Base-by-base conservation (phyloP, 2,329 filamentous ascomycete species). In the Phaeosphaeria sp. region DNA sequence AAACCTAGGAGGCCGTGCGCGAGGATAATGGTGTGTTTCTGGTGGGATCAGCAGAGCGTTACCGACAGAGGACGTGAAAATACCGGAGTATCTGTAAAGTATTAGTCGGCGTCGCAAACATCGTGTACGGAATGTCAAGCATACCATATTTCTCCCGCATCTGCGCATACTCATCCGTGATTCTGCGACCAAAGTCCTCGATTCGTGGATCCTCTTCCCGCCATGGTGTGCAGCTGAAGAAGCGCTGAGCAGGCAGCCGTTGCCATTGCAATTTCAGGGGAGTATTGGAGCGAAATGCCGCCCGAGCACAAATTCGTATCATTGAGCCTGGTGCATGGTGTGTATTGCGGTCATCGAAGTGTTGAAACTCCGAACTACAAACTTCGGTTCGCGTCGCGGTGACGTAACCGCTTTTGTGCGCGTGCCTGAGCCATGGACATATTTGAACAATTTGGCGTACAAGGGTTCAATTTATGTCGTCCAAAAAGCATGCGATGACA, bases 1-100 rank as follows among this genome's bases (percentile, higher is more conserved):
- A 89, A 89, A n/a, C 87, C 87, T 20, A 89, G 76, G 11, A 89
- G 79, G n/a, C 87, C 87, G 74, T 89, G 87, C 4, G 87, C 87
- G 9, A 89, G 83, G 49, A 89, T 82, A 51, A 89, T 83, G 2
- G 86, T 84, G 65, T 88, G 72, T 68, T 84, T 84, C 43, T 77
- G 47, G 17, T 18, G 7, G 7, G 33, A 43, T 69, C 36, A 70
- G 63, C 22, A 25, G 82, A 74, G 50, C 74, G 74, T 79, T 44
- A 15, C 47, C 20, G 44, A 22, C 18, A 25, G 21, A 13, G 11
- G 15, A 30, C 1, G 27, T 18, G 18, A 33, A 64, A 70, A 21
- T 56, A 77, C 75, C 42, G 76, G 76, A 49, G 69, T 68, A 50
- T 75, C 76, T 78, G 46, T 4, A 20, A 3, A 5, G n/a, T 25